Evolutionary conservation across 768 basidiomycete genomes (phyloP), one percentile per base, ranked within the genome.

Genomic region (Tremella fuciformis): DNA sequence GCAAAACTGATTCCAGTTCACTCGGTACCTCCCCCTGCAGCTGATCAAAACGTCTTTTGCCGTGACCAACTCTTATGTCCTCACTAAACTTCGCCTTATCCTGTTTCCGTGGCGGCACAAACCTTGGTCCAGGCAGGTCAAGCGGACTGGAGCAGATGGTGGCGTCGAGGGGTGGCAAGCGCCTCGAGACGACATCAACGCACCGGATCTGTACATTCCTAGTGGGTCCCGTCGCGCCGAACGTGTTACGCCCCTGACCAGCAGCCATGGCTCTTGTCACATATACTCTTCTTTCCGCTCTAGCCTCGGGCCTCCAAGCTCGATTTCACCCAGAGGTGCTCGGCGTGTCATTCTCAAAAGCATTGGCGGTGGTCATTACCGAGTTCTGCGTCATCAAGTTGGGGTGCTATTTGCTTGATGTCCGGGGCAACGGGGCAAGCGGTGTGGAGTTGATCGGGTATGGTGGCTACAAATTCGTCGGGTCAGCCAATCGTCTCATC

Each of bases 381-480:
- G 96, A 99, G 74, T 91, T 97, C 76, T 77, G 85, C 24, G 86
- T 89, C 60, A 88, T 99, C 62, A 89, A 90, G 71, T 81, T 89
- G 0, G 93, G 93, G 0, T 96, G 91, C 71, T 99, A 98, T 77
- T 80, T 97, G 50, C 83, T 98, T 50, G 91, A 90, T 60, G 90
- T 98, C 1, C 83, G 86, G 60, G 86, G 86, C 2, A 81, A 82
- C 40, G 84, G 84, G 0, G 84, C 85, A 0, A 83, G 80, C 41
- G 82, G 81, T 1, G 82, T 83, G 22, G 82, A 84, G 71, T 78
- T 98, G 49, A 78, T 96, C 26, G 89, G 93, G 0, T 98, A 97
- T 73, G 88, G 87, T 3, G 94, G 96, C 0, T 98, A 98, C 79
- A 98, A 99, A 73, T 98, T 99, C 68, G 89, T 97, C 25, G 94